Conservation (phyloP, 2,329 filamentous ascomycete genomes). For the Canariomyces notabilis region DNA sequence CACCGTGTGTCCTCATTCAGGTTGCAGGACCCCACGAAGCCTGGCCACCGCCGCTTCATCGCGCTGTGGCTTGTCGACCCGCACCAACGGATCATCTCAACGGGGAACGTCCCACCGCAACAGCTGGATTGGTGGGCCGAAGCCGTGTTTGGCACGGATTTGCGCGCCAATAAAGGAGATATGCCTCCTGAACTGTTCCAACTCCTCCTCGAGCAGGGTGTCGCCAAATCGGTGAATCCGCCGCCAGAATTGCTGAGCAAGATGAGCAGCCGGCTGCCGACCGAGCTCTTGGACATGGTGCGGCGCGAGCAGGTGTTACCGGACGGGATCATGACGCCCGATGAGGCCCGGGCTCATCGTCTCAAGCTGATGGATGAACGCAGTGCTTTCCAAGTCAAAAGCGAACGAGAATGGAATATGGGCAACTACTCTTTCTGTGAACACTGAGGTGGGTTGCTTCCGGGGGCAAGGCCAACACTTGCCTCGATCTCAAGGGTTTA, state of each 20-base stretch:
- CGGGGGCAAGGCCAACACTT: not conserved
- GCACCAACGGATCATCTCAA: slow-evolving; percentile 42
- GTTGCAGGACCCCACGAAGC: slow-evolving; percentile 43
- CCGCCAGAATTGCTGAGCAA: not conserved
- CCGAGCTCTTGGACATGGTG: slow-evolving; percentile 27
- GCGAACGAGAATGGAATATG: slow-evolving; percentile 2
- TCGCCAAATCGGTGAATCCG: slow-evolving; percentile 33
- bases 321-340: slow-evolving; percentile 19
- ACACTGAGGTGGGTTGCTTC: too few species aligned
- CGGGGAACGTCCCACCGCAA: slow-evolving; percentile 37
- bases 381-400: slow-evolving; percentile 14
- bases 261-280: slow-evolving; percentile 21
- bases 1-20: slow-evolving; percentile 47
- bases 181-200: slow-evolving; percentile 21
- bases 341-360: slow-evolving; percentile 36
- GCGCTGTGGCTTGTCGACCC: slow-evolving; percentile 58
- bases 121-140: slow-evolving; percentile 34
- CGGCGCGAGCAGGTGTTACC: slow-evolving; percentile 16
- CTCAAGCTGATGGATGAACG: slow-evolving; percentile 38
- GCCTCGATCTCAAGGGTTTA: not conserved
- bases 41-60: slow-evolving; percentile 53
- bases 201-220: slow-evolving; percentile 17
- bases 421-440: slow-evolving; percentile 14
- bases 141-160: slow-evolving; percentile 16
- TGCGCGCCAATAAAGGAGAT: slow-evolving; percentile 4